Conservation (phyloP, 345 rosid species). For the Melaleuca alternifolia region DNA sequence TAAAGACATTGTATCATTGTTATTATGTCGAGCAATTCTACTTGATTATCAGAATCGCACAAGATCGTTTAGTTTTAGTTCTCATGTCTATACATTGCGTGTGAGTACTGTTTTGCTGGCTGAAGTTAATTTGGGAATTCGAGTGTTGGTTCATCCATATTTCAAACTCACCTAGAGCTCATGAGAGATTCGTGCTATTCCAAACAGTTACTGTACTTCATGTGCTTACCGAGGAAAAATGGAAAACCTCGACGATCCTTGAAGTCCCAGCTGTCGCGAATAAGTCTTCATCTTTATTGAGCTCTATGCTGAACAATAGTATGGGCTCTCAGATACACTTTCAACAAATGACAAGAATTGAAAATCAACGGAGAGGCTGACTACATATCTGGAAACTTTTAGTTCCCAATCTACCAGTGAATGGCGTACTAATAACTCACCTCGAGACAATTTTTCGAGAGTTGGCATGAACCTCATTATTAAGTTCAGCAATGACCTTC, state of each 20-base stretch:
- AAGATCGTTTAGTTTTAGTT: neutral
- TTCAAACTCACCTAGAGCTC: neutral
- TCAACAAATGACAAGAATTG: neutral
- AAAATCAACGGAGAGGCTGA: neutral
- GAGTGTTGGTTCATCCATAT: neutral
- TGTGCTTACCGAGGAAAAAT: slow-evolving; percentile 42
- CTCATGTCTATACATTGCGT: neutral
- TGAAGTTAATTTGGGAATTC: neutral
- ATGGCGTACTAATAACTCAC: slow-evolving; percentile 9
- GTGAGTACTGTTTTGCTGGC: neutral
- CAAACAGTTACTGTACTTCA: neutral
- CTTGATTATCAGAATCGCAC: neutral
- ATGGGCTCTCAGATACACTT: neutral
- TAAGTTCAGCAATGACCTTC: slow-evolving; percentile 48
- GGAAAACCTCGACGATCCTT: slow-evolving; percentile 44
- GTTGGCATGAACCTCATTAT: slow-evolving; percentile 44
- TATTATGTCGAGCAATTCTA: neutral
- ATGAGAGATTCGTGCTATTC: neutral
- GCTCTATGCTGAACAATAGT: slow-evolving; percentile 39
- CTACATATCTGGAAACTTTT: neutral
- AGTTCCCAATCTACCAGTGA: neutral
- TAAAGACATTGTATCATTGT: neutral
- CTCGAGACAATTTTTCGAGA: slow-evolving; percentile 46
- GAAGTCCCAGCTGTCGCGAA: slow-evolving; percentile 69
- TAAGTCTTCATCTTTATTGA: slow-evolving; percentile 52